Conservation (phyloP, 1,284 basidiomycete genomes). For the Boletus sp. region DNA sequence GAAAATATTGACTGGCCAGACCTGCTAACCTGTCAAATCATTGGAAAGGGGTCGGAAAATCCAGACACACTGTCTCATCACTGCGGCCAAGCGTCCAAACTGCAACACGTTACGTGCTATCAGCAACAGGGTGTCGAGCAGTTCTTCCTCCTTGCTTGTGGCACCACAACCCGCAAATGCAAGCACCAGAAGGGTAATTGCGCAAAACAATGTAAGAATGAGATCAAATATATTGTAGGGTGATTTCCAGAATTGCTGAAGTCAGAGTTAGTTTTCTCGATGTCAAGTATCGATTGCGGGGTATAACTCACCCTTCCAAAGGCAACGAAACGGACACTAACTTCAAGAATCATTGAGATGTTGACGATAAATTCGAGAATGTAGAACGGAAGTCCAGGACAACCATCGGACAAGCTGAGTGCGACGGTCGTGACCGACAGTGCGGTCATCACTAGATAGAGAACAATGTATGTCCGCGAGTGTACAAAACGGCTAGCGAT, state of each 20-base stretch:
- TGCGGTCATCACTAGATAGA: conserved; percentile 88
- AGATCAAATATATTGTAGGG: conserved; percentile 87
- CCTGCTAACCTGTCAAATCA: conserved; percentile 40
- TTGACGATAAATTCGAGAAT: conserved; percentile 90
- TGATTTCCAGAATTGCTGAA: conserved; percentile 93
- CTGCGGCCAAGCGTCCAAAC: conserved; percentile 82
- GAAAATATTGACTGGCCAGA: conserved; percentile 93
- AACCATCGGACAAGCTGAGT: conserved; percentile 78
- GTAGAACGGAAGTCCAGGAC: conserved; percentile 80
- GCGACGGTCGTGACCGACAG: conserved; percentile 87
- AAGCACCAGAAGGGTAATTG: conserved; percentile 80
- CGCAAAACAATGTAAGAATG: conserved; percentile 81
- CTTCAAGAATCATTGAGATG: conserved; percentile 88
- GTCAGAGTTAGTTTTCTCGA: conserved; percentile 6
- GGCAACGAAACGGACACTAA: conserved; percentile 82
- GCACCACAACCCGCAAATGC: conserved; percentile 76
- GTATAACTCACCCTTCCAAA: conserved; percentile 72
- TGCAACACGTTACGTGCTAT: conserved; percentile 89
- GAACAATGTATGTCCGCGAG: conserved; percentile 73
- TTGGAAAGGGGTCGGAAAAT: conserved; percentile 2
- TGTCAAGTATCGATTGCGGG: background rate
- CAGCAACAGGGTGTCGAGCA: conserved; percentile 85
- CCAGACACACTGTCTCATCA: conserved; percentile 79
- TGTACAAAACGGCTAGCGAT: conserved; percentile 85
- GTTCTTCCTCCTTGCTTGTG: conserved; percentile 82